Base-by-base conservation (phyloP, 306 rosid genomes). In the Pachyrhizus erosus region DNA sequence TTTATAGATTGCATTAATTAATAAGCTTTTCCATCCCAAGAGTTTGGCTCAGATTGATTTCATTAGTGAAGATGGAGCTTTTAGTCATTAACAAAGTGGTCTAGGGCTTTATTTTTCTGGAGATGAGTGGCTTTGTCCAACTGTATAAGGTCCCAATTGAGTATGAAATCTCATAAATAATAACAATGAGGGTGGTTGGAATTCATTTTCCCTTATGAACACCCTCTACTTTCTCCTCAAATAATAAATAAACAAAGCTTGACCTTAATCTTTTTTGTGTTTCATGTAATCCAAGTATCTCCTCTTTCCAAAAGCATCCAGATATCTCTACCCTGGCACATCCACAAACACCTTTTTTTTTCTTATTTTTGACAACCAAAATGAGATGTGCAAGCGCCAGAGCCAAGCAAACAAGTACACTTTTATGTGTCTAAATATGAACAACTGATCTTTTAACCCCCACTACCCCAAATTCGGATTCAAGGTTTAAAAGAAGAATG, bases 61-160 rank as follows among this genome's bases (percentile, higher is more conserved):
- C 64, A 43, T 81, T 55, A 70, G 66, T 70, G 20, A 0, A 15
- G 17, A 45, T 8, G 27, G 46, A 54, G 39, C 48, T 60, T 68
- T 55, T 26, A 27, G 20, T 17, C 64, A 57, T 60, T 26, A 11
- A 13, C 33, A 40, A 86, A 79, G 60, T 57, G 78, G 81, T 34
- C 17, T 71, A 21, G 55, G 55, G 58, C 5, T 15, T 76, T 43
- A 5, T 71, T 65, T 65, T 70, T 78, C 7, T 31, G 23, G n/a
- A 77, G 46, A 67, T 57, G 24, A 78, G 76, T 70, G 67, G 43
- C 3, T 43, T 48, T 67, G 84, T 34, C 78, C 90, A 86, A 73
- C 88, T 82, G 86, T 82, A 86, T 70, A 29, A 85, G 86, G 93
- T 84, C 91, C 90, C 78, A 76, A 81, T 27, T 80, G 87, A 86